Base-by-base conservation (phyloP, 1,284 basidiomycete species). In the Calocybe gambosa region DNA sequence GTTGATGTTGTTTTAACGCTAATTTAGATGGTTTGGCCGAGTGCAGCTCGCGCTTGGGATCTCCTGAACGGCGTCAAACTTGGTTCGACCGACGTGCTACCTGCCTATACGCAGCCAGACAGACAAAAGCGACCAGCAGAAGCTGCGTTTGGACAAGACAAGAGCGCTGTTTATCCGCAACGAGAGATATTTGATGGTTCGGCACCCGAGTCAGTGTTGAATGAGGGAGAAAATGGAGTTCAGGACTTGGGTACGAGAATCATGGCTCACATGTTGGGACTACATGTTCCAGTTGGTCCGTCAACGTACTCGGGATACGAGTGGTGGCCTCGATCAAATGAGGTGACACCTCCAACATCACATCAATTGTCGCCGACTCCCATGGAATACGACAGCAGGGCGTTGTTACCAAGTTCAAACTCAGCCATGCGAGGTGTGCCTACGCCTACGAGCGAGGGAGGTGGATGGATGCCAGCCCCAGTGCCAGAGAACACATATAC, bases 271-370 rank as follows among this genome's bases (percentile, higher is more conserved):
- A 81, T 85, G 73, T 64, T 87, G 21, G 83, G 82, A 4, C 61
- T 82, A 26, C 75, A 79, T 54, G 68, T 80, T 43, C 75, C 81
- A 25, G 75, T 80, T 29, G 77, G 82, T 48, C 69, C 78, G 5
- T 79, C 81, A 19, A 75, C 78, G 12, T 78, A 75, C 61, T 77
- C 83, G n/a, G 82, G 78, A 15, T 85, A 81, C 57, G 82, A 85
- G 57, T 85, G 81, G 82, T 87, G 82, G 82, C 79, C 81, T 13
- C 74, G 75, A 41, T 57, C 65, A 34, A 60, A 57, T 39, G 65
- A 66, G 26, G 54, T 52, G 19, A 47, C 46, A 39, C 50, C 54
- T 19, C 50, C 55, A 15, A 41, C 45, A 19, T 55, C 55, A 18
- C 56, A 59, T 42, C 45, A 56, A 38, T 25, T 57, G 26, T 42